A percentile compares a stretch with the other conserved stretches of the same genome.
These are phyloP conservation scores for Meyerozyma guilliermondii DNA, from an alignment of 1,139 yeast genomes.

Conservation along the genomic window DNA sequence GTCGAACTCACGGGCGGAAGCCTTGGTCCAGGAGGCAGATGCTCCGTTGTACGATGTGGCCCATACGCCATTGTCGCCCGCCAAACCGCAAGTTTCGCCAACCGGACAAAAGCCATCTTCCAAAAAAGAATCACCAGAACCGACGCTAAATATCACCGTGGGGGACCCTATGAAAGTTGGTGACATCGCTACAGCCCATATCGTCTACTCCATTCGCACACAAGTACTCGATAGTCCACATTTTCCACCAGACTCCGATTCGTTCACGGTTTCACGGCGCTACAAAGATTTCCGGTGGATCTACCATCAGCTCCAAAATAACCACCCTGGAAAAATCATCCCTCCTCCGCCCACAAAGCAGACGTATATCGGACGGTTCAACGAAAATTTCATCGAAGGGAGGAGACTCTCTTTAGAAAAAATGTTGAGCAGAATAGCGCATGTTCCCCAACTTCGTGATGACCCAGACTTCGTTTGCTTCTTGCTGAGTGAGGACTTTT, in stretches of 20 bases:
- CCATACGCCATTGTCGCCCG: constrained; percentile 4
- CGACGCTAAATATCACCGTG: constrained; percentile 58
- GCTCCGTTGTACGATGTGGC: constrained; percentile 48
- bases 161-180: constrained; percentile 93
- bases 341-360: constrained; percentile 99
- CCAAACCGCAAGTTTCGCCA: background rate
- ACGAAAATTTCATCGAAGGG: constrained; percentile 82
- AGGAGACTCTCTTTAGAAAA: constrained; percentile 82
- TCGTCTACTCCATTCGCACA: constrained; percentile 77
- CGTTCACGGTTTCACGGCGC: constrained; percentile 60
- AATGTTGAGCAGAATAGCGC: constrained; percentile 71
- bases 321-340: constrained; percentile 84
- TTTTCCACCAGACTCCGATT: constrained; percentile 25
- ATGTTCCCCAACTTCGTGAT: constrained; percentile 49
- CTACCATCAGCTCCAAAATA: constrained; percentile 78
- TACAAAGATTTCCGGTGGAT: constrained; percentile 85
- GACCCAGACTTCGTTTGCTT: constrained; percentile 80
- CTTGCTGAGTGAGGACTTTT: constrained; percentile 68
- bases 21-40: constrained; percentile 23
- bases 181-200: constrained; percentile 83
- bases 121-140: constrained; percentile 8
- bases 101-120: constrained; percentile 3
- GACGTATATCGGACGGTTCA: constrained; percentile 76
- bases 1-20: constrained; percentile 17
- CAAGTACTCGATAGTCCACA: constrained; percentile 9